Evolutionary conservation across 2,329 filamentous ascomycete genomes (phyloP), one percentile per base, ranked within the genome.

Genomic region (Colletotrichum lupini): DNA sequence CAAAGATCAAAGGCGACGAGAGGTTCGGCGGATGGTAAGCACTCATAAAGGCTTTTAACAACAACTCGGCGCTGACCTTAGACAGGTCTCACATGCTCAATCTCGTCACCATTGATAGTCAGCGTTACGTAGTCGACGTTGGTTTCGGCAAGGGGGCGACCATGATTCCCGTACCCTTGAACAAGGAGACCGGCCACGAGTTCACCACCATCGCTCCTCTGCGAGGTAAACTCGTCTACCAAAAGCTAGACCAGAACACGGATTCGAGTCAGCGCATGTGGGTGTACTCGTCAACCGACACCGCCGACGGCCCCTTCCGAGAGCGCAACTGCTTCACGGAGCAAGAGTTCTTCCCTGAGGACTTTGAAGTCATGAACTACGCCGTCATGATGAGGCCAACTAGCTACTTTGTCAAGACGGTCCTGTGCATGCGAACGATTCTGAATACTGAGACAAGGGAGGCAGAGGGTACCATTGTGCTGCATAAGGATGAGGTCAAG

Each of bases 71-170:
- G 58, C 73, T 75, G 77, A 26, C 88, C 82, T 76, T 7, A 71
- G 77, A 19, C 35, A 86, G 89, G 88, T 81, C 82, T 16, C 91
- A 92, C 79, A 89, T 91, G 84, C 82, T 91, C 67, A 88, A 90
- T 76, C 85, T 92, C 67, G 86, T 92, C 59, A 87, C 83, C 30
- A 84, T 93, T 26, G 80, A 83, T 11, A 79, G 81, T 28, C 82
- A 83, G 56, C 80, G 82, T 55, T 88, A 87, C 77, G 79, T 88
- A 74, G 84, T 89, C 32, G 91, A 93, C 77, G 88, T 92, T 16
- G 90, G 88, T 30, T 92, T 91, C 76, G 91, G 91, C 24, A 85
- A 85, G 66, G 85, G 88, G 74, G 79, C 77, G 9, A 73, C 83
- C 5, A 75, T 77, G 30, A 58, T 73, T 1, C 84, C 84, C 4